Evolutionary conservation across 1,284 basidiomycete species (phyloP), one percentile per base, ranked within the genome.

Genomic region (Puccinia novopanici): DNA sequence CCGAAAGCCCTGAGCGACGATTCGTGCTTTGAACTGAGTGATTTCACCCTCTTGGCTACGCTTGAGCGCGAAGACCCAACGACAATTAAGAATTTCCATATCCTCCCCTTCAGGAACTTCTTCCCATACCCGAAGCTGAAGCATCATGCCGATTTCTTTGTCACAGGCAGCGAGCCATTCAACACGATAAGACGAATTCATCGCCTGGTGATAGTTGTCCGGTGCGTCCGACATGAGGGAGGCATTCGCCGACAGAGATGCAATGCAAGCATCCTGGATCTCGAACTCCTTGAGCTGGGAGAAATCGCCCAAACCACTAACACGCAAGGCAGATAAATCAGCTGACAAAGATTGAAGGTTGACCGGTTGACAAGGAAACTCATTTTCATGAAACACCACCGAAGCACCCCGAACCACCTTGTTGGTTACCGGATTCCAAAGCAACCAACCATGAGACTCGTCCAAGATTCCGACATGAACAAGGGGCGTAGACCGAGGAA

Each of bases 31-130:
- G 40, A 24, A 30, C 6, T 30, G 2, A n/a, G n/a, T 17, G 12
- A 68, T 30, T 15, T 5, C 45, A n/a, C 65, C 65, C 40, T 68
- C 65, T 22, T 68, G 65, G 40, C n/a, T 24, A 2, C 37, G 1
- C 22, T 68, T 68, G n/a, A 68, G 40, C 5, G 65, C 65, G 48
- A 45, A 68, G 22, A 68, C 40, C 40, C 45, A 68, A 24, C 65
- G 12, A 50, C 65, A 68, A n/a, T 27, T 50, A 9, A 68, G 65
- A 2, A 68, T 17, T 24, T 65, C 63, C 9, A 48, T 3, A 24
- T 24, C n/a, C 13, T 5, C 22, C 65, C 5, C 24, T 6, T 2
- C 2, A 2, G 40, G 40, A 30, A 68, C 65, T 24, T 45, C 22
- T 2, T 45, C 37, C 65, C 65, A 68, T 5, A 68, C 40, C 6